Percentiles rank a stretch among this genome's conserved stretches.
phyloP scores from a whole-genome alignment of 2,329 filamentous ascomycete genomes.

The Paramyrothecium roridum region DNA sequence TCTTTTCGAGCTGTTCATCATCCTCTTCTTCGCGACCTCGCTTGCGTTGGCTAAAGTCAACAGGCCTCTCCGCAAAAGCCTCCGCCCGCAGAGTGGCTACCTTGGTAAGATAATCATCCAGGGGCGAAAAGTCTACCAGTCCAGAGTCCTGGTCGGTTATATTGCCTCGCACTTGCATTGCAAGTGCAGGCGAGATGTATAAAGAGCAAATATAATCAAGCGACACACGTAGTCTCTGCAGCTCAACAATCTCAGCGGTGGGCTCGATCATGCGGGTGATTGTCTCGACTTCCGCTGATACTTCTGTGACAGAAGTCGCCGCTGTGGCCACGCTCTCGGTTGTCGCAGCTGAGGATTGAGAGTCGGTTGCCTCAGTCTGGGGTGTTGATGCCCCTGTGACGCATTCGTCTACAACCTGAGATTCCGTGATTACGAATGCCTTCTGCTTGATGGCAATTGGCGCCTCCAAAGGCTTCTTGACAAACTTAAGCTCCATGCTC shows the following conservation, averaged over 20 bases:
- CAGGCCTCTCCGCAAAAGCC: conserved; percentile 64
- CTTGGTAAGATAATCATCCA: conserved; percentile 67
- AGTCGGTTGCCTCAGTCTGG: conserved; percentile 29
- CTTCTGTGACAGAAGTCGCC: conserved; percentile 39
- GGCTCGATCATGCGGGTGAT: conserved; percentile 41
- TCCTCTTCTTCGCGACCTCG: conserved; percentile 65
- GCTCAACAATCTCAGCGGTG: conserved; percentile 45
- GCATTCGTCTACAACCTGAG: conserved; percentile 5
- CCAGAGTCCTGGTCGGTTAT: conserved; percentile 31
- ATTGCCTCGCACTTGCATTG: conserved; percentile 35
- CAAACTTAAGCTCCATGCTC: conserved; percentile 83
- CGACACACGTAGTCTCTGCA: conserved; percentile 63
- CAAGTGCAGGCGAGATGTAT: conserved; percentile 52
- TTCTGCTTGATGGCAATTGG: conserved; percentile 69
- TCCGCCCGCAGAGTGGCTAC: conserved; percentile 68
- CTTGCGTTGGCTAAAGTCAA: conserved; percentile 70
- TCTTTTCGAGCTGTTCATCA: conserved; percentile 70
- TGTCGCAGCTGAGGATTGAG: conserved; percentile 37
- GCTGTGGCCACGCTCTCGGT: conserved; percentile 31
- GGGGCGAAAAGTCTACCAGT: conserved; percentile 61
- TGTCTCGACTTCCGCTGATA: conserved; percentile 24
- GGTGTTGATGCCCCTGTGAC: conserved; percentile 16
- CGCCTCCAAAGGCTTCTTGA: conserved; percentile 70
- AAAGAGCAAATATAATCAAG: conserved; percentile 62
- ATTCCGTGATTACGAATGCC: conserved; percentile 35